A percentile compares a stretch with the other conserved stretches of the same genome.
Evolutionary conservation across 441 rosid genomes (phyloP).

Genomic region (Erysimum cheiri): DNA sequence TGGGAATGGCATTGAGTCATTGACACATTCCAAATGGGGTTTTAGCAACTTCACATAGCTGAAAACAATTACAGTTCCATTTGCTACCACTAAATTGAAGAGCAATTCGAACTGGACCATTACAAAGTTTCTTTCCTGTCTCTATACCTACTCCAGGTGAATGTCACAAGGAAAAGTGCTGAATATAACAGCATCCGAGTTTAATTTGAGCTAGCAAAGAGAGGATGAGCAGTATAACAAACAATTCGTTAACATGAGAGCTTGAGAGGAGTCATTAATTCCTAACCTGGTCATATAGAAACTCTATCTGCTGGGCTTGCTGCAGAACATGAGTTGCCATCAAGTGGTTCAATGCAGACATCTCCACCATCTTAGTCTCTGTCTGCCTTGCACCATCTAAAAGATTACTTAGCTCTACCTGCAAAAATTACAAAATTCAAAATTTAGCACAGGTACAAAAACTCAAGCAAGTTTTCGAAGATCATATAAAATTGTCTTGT

Average conservation of each 20-base stretch:
- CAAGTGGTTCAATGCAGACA: slow-evolving; percentile 95
- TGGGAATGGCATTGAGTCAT: slow-evolving; percentile 26
- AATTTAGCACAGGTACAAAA: slow-evolving; percentile 23
- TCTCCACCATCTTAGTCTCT: slow-evolving; percentile 97
- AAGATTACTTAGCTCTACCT: slow-evolving; percentile 88
- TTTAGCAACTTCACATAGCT: slow-evolving; percentile 24
- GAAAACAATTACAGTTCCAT: slow-evolving; percentile 11
- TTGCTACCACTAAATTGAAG: slow-evolving; percentile 2
- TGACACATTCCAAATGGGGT: slow-evolving; percentile 15
- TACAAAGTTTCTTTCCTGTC: neutral
- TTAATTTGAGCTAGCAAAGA: neutral
- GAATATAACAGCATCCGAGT: neutral
- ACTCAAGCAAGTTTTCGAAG: slow-evolving; percentile 19
- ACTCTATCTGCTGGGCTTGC: slow-evolving; percentile 91
- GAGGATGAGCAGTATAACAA: slow-evolving; percentile 18
- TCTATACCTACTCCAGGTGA: slow-evolving; percentile 17
- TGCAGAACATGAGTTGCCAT: slow-evolving; percentile 94
- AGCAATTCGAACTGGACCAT: slow-evolving; percentile 22
- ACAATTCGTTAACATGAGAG: slow-evolving; percentile 19
- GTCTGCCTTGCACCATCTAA: slow-evolving; percentile 86
- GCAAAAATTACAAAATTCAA: slow-evolving; percentile 40
- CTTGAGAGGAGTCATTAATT: slow-evolving; percentile 18
- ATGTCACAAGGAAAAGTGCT: slow-evolving; percentile 8
- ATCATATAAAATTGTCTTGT: slow-evolving; percentile 25
- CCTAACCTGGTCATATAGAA: slow-evolving; percentile 82